Evolutionary conservation across 2,329 filamentous ascomycete species (phyloP), one percentile per base, ranked within the genome.

Genomic region (Curvularia lunata): DNA sequence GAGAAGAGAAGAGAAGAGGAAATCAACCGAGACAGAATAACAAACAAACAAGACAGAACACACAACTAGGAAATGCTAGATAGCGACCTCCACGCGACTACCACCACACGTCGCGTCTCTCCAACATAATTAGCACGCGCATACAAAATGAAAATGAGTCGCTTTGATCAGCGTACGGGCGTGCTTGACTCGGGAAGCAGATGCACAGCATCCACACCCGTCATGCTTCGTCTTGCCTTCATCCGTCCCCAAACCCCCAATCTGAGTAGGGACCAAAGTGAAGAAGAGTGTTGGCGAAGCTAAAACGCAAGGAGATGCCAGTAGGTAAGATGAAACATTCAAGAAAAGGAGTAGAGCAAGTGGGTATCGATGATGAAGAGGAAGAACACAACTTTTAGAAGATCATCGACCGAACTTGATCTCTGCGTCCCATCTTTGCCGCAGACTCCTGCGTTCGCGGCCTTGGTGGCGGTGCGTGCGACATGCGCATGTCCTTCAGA

Each of bases 381-480:
- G 54, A 21, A 48, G 30, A 59, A 51, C 41, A 46, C 38, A 55
- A 53, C 34, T 45, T 46, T 62, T 75, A 77, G 64, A 76, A 77
- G 62, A 78, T 77, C 75, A 78, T 78, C 62, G 75, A 77, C 69
- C 75, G 73, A 72, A 78, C 75, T 67, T 78, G 75, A 60, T 77
- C 73, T 53, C 75, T 69, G 37, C 75, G 70, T 54, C 59, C 66
- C 32, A 62, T 28, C 41, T 58, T 58, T 40, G 56, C 70, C 18
- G 57, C 70, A 13, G 50, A 64, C 53, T 75, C 72, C 41, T 58
- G 56, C n/a, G 56, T 54, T 23, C 74, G 71, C n/a, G 72, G 72
- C 49, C 72, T 66, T 30, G 72, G 74, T 16, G 66, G 63, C 7
- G 67, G 67, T 5, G 65, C 67, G 41, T 68, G 66, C 19, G 67